Evolutionary conservation across 768 basidiomycete species (phyloP).

Genomic region (Crassisporium funariophilum): DNA sequence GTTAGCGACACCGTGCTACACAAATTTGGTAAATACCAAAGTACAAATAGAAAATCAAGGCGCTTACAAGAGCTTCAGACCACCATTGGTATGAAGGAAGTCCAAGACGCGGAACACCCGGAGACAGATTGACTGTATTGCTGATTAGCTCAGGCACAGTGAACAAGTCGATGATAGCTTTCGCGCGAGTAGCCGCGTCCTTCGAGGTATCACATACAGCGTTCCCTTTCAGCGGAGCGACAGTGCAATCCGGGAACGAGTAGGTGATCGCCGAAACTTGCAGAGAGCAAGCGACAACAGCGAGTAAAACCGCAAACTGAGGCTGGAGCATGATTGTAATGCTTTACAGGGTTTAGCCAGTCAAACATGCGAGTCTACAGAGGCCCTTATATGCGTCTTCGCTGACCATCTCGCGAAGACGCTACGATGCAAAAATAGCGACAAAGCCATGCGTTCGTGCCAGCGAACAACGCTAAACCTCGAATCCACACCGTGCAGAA

Average conservation of each 20-base stretch:
- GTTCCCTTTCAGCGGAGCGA: slow-evolving; percentile 45
- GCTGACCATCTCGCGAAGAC: no score
- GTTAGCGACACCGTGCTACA: slow-evolving; percentile 54
- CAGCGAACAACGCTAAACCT: no score
- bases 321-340: slow-evolving; percentile 8
- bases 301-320: slow-evolving; percentile 2
- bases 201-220: slow-evolving; percentile 49
- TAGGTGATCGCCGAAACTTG: slow-evolving; percentile 24
- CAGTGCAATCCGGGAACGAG: slow-evolving; percentile 52
- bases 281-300: slow-evolving; percentile 15
- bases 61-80: slow-evolving; percentile 56
- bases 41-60: neutral
- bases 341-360: slow-evolving; percentile 13
- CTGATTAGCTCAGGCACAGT: slow-evolving; percentile 52
- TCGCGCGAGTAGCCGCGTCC: slow-evolving; percentile 47
- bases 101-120: slow-evolving; percentile 57
- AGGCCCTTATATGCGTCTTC: no score
- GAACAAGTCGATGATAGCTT: slow-evolving; percentile 50
- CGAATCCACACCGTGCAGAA: no score
- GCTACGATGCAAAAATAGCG: no score
- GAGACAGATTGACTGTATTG: slow-evolving; percentile 51
- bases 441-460: no score
- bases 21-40: neutral
- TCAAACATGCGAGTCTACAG: slow-evolving; percentile 1
- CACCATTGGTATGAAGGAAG: slow-evolving; percentile 62